Percentiles rank a stretch among this genome's conserved stretches.
Evolutionary conservation across 2,329 filamentous ascomycete genomes (phyloP).

Genomic region (Colletotrichum tabaci): DNA sequence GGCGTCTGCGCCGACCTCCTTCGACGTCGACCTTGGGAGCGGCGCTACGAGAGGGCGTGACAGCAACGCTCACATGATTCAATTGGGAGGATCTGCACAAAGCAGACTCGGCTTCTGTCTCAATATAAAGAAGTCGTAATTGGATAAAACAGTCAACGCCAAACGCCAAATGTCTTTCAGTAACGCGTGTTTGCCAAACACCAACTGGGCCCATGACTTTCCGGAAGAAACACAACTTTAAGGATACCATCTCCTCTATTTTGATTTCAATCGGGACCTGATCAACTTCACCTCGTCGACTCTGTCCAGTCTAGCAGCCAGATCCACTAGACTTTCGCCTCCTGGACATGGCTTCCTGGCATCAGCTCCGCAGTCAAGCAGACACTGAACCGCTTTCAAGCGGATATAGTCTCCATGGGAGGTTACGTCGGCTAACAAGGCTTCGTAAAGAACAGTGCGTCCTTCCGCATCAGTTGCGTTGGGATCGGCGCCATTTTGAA

Average conservation of each 20-base stretch:
- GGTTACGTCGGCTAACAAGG: rapidly evolving
- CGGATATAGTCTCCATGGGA: rapidly evolving
- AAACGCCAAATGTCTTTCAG: too few relatives aligned
- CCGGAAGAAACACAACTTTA: not conserved
- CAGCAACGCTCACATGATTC: too few relatives aligned
- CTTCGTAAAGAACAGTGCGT: not conserved
- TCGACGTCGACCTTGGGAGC: not conserved
- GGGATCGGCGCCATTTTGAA: not conserved
- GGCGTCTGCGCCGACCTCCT: slow-evolving; percentile 10
- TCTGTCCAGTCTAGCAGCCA: not conserved
- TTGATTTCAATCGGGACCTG: not conserved
- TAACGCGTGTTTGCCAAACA: too few relatives aligned
- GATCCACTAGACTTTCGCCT: not conserved
- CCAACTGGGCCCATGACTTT: too few relatives aligned
- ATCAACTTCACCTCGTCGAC: not conserved
- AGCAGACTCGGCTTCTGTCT: too few relatives aligned
- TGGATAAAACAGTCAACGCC: too few relatives aligned
- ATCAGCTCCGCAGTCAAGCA: not conserved
- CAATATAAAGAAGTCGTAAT: too few relatives aligned
- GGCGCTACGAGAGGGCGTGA: not conserved
- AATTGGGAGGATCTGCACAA: too few relatives aligned
- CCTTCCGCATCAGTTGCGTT: not conserved
- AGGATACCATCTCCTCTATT: rapidly evolving
- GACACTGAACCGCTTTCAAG: not conserved
- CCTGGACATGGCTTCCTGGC: not conserved